Evolutionary conservation across 768 basidiomycete genomes (phyloP), one percentile per base, ranked within the genome.

Genomic region (Rhodotorula diobovata): DNA sequence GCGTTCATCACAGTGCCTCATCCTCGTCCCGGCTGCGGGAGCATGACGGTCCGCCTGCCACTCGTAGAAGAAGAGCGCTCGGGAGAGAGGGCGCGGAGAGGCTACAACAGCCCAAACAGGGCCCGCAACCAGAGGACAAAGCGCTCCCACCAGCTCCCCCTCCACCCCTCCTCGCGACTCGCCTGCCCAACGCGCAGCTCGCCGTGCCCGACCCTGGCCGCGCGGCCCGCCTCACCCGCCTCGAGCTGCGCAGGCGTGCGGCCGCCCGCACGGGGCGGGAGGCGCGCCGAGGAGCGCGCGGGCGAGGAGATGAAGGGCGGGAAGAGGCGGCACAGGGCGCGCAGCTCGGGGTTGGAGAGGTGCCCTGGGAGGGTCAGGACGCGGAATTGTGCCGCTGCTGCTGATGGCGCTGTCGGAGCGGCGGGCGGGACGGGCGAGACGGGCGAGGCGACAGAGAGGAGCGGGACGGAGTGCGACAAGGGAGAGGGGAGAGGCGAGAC

Each of bases 301-400:
- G 67, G 67, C 16, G 41, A 7, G 10, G 65, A 28, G 39, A 76
- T 64, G 41, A 71, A 74, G 25, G 53, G 37, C 12, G 76, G 76
- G 37, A 76, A 76, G 48, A 75, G 45, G 16, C 54, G 39, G 37
- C 56, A 54, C 45, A 76, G 68, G 7, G 68, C 6, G 11, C 54
- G 65, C 5, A 67, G 59, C n/a, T 76, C 76, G 30, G 76, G 73
- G 57, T 74, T 64, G 60, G 76, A 74, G 9, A 76, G 66, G 56
- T 72, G 68, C 0, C 71, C 11, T 0, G 76, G 66, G 55, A 73
- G 51, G 34, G 73, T 72, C 63, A 76, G 71, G 63, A 51, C 61
- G 35, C 73, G 68, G 65, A 62, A 59, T 37, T 67, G 64, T n/a
- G n/a, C n/a, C 4, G 57, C 39, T 14, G 59, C 45, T 55, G 61